Conservation (phyloP, 305 asterid genomes). For the Fraxinus albicans region DNA sequence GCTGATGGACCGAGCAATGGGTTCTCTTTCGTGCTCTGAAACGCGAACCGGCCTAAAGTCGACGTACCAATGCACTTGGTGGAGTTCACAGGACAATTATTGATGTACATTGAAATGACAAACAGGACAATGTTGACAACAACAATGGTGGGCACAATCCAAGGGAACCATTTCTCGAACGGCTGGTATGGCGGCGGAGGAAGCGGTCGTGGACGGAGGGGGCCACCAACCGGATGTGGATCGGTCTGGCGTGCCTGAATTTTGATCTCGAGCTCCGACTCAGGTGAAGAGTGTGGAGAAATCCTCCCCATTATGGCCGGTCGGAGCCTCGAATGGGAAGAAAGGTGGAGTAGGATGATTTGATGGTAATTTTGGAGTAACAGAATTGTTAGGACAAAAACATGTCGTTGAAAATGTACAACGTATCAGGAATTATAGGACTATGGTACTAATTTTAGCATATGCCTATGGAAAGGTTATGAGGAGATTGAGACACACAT, state of each 20-base stretch:
- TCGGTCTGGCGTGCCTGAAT: conserved; percentile 43
- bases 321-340: conserved; percentile 25
- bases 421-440: neutral
- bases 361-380: neutral
- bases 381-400: neutral
- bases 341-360: neutral
- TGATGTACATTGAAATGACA: conserved; percentile 52
- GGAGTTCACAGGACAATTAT: conserved; percentile 63
- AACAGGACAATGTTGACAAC: conserved; percentile 54
- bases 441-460: neutral
- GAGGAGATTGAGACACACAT: neutral
- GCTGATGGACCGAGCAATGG: conserved; percentile 98
- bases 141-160: conserved; percentile 71
- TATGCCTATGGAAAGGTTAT: neutral
- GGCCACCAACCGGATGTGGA: conserved; percentile 15
- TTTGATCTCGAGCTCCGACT: conserved; percentile 58
- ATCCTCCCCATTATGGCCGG: conserved; percentile 57
- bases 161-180: conserved; percentile 64
- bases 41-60: conserved; percentile 67
- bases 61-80: conserved; percentile 46
- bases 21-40: conserved; percentile 69
- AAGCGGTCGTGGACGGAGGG: conserved; percentile 26
- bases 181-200: conserved; percentile 32
- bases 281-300: conserved; percentile 46
- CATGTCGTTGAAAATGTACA: neutral